Base-by-base conservation (phyloP, 1,284 basidiomycete species). In the Trichosporon ovoides region DNA sequence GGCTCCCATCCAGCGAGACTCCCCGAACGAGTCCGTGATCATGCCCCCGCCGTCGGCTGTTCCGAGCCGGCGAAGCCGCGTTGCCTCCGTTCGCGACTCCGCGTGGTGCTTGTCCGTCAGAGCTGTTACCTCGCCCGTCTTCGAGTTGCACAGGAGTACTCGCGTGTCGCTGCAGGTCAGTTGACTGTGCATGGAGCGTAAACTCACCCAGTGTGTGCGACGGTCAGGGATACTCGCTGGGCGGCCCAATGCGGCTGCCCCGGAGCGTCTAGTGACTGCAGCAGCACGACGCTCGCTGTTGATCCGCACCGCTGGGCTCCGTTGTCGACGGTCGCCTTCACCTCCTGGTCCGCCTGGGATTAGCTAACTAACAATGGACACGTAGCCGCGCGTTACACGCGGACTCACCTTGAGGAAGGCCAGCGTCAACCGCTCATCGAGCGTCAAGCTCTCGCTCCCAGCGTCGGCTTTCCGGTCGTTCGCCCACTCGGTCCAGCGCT, bases 1-100 rank as follows among this genome's bases (percentile, higher is more conserved):
- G 1, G 87, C 90, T 9, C 95, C 95, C 87, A 97, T 97, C 92
- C 93, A 98, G 40, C 92, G 81, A 38, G 87, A 85, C 80, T 98
- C 95, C 33, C 96, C 95, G 70, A 93, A 98, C 4, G 90, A 93
- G 74, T 98, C 95, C 5, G 91, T 90, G 49, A 97, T 88, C 28
- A 96, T 78, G 1, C 90, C 86, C 22, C 22, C 43, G 13, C 43
- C 43, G 22, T 52, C 37, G 7, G 87, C 87, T 16, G 78, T 73
- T 9, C 93, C 94, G 83, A 93, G 88, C 57, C 88, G 83, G 46
- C 94, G 84, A 52, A 98, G 79, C 28, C 95, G 82, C 40, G 85
- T 85, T 11, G 90, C 85, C 75, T 98, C 96, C 18, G 88, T 82
- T 20, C 85, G 86, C 20, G 90, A 84, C 68, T 98, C 94, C 14